Conservation (phyloP, 176 grass and related monocot species). For the Thinopyrum elongatum region DNA sequence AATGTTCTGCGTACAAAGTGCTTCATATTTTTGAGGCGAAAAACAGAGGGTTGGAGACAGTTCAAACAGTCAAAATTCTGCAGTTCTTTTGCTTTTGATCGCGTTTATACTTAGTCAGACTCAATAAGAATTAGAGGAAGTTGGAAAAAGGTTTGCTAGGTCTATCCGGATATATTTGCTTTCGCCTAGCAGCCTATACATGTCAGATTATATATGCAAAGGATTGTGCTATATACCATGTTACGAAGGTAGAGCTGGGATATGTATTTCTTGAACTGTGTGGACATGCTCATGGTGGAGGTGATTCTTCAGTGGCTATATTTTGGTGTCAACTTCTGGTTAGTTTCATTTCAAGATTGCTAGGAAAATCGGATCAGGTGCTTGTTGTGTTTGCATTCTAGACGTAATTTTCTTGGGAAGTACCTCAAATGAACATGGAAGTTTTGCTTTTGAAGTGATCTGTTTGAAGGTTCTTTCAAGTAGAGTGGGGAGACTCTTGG, state of each 20-base stretch:
- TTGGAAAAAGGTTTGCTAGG: background rate
- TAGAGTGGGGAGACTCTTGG: background rate
- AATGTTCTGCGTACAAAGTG: background rate
- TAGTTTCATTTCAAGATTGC: background rate
- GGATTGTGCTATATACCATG: background rate
- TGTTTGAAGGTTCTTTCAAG: background rate
- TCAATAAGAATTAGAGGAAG: background rate
- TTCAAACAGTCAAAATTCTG: background rate
- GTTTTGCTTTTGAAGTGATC: background rate
- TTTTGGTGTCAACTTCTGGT: background rate
- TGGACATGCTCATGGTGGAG: background rate
- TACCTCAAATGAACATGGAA: background rate
- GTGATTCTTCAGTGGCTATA: background rate
- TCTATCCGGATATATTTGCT: background rate
- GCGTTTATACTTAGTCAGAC: background rate
- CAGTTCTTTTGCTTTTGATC: background rate
- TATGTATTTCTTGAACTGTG: background rate
- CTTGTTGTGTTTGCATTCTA: background rate
- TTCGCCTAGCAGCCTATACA: background rate
- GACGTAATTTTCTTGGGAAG: background rate
- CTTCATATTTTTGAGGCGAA: background rate
- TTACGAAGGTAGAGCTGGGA: background rate
- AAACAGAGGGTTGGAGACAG: background rate
- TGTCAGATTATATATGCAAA: background rate
- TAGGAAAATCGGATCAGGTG: background rate